Percentiles rank a stretch among this genome's conserved stretches.
phyloP scores from a whole-genome alignment of 2,329 filamentous ascomycete species.

The Talaromyces sp. region DNA sequence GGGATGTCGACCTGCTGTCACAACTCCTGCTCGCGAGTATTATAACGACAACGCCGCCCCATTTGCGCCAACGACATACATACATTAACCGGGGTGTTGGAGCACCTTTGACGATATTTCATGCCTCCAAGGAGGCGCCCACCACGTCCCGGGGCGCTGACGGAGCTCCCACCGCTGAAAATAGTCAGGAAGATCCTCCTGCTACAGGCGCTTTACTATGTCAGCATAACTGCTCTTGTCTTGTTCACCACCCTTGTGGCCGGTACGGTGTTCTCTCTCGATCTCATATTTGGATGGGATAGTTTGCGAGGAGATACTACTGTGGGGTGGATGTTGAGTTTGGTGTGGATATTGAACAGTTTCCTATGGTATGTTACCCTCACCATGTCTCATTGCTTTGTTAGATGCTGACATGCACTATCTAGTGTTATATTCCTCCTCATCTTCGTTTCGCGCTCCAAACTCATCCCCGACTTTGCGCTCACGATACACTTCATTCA shows the following conservation, averaged over 20 bases:
- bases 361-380: conserved; percentile 58
- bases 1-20: conserved; percentile 3
- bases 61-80: neutral
- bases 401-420: neutral
- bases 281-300: conserved; percentile 63
- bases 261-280: conserved; percentile 58
- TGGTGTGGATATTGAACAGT: conserved; percentile 67
- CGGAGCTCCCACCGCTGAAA: conserved; percentile 65
- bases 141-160: conserved; percentile 64
- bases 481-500: conserved; percentile 84
- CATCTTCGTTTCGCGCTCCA: conserved; percentile 79
- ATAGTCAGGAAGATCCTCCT: conserved; percentile 66
- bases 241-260: conserved; percentile 67
- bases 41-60: neutral
- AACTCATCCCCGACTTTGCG: conserved; percentile 92
- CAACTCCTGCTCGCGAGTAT: conserved; percentile 6
- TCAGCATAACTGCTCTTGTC: conserved; percentile 60
- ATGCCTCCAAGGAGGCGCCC: conserved; percentile 55
- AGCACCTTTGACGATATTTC: conserved; percentile 24
- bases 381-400: conserved; percentile 25
- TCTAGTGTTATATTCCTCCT: conserved; percentile 77
- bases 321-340: conserved; percentile 66
- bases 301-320: conserved; percentile 66
- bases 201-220: conserved; percentile 66
- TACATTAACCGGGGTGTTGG: neutral